A percentile compares a stretch with the other conserved stretches of the same genome.
These are phyloP conservation scores for Gossypium sturtianum DNA, from an alignment of 345 rosid genomes.

Conservation along the genomic window DNA sequence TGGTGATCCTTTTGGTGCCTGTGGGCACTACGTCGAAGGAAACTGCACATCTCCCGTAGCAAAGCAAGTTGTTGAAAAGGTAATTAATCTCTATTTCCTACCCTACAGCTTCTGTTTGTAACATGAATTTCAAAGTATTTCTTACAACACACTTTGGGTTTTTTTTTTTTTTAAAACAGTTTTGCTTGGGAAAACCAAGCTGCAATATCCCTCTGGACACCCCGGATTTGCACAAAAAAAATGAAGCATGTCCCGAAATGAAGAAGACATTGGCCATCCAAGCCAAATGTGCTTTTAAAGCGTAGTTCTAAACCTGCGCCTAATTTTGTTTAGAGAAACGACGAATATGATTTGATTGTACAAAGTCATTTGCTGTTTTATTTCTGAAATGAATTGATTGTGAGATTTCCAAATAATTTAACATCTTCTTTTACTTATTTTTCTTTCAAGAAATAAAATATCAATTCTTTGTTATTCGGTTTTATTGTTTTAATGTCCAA, in stretches of 20 bases:
- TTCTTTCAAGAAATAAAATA: no score
- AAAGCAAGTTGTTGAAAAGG: slow-evolving; percentile 60
- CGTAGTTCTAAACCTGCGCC: not conserved
- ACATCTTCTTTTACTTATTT: no score
- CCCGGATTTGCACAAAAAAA: slow-evolving; percentile 28
- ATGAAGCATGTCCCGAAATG: slow-evolving; percentile 37
- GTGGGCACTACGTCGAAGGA: slow-evolving; percentile 51
- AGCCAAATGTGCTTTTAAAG: slow-evolving; percentile 39
- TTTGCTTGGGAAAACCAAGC: slow-evolving; percentile 54
- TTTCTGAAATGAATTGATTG: no score
- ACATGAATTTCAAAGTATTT: not conserved
- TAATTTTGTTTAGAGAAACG: not conserved
- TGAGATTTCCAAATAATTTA: not conserved
- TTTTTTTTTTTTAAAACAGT: slow-evolving; percentile 20
- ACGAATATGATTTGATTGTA: not conserved
- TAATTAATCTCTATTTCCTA: slow-evolving; percentile 14
- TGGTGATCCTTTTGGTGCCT: slow-evolving; percentile 66
- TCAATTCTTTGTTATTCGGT: no score
- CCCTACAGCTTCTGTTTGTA: not conserved
- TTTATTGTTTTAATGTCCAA: no score
- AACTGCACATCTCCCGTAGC: slow-evolving; percentile 47
- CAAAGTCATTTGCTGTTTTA: not conserved
- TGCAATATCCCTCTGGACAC: slow-evolving; percentile 53
- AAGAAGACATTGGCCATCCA: slow-evolving; percentile 65
- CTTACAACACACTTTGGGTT: not conserved